A percentile compares a stretch with the other conserved stretches of the same genome.
Evolutionary conservation across 75 land plant species (phyloP).

Genomic region (Sequoiadendron giganteum): DNA sequence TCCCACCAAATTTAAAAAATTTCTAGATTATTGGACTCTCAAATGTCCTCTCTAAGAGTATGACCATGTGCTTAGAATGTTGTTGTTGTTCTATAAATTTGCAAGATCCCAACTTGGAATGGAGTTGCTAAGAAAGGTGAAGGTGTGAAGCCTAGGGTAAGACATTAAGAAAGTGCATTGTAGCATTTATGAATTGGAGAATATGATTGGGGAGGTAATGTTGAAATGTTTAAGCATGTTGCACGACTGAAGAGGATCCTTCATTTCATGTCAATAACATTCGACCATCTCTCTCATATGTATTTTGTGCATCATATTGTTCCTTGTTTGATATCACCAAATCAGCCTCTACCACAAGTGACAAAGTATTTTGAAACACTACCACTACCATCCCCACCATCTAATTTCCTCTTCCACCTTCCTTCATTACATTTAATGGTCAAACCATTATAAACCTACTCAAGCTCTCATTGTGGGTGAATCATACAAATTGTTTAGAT

Average conservation of each 20-base stretch:
- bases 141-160: conserved; percentile 46
- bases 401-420: too few species aligned
- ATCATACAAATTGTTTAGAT: too few species aligned
- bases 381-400: too few species aligned
- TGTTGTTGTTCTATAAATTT: conserved; percentile 37
- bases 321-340: conserved; percentile 18
- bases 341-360: conserved; percentile 19
- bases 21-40: too few species aligned
- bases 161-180: conserved; percentile 54
- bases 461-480: too few species aligned
- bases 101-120: conserved; percentile 41
- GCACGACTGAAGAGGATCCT: conserved; percentile 31
- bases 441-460: too few species aligned
- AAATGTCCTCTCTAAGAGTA: too few species aligned
- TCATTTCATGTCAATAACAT: conserved; percentile 17
- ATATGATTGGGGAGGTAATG: conserved; percentile 27
- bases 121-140: conserved; percentile 37
- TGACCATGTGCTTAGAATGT: too few species aligned
- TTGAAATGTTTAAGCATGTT: conserved; percentile 42
- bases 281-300: conserved; percentile 16
- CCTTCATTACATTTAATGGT: too few species aligned
- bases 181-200: conserved; percentile 29
- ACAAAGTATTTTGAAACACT: conserved; percentile 17
- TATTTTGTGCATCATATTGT: conserved; percentile 15
- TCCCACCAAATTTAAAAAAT: too few species aligned